Percentiles rank a stretch among this genome's conserved stretches.
These are phyloP conservation scores for Trypanosoma cruzi DNA, from an alignment of 208 protist species.

Conservation along the genomic window DNA sequence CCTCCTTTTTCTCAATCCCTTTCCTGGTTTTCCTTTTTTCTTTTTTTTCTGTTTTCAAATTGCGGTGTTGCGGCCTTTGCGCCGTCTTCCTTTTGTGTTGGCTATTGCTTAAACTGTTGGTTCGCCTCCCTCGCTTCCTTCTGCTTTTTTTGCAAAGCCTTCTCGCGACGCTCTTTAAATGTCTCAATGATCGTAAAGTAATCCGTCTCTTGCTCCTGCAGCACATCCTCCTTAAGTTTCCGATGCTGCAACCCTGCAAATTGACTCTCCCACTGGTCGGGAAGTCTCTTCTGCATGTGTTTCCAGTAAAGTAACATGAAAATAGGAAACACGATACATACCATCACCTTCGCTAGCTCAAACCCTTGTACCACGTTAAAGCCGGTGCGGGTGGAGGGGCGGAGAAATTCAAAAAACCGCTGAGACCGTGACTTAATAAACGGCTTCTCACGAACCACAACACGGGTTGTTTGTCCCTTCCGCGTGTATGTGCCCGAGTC, in stretches of 20 bases:
- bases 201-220: conserved; percentile 62
- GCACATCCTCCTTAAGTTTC: conserved; percentile 69
- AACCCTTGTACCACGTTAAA: conserved; percentile 67
- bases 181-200: conserved; percentile 87
- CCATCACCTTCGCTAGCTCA: conserved; percentile 80
- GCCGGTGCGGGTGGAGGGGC: conserved; percentile 59
- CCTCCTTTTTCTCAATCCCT: not conserved
- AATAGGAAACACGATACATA: conserved; percentile 74
- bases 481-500: conserved; percentile 70
- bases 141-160: conserved; percentile 68
- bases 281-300: conserved; percentile 63
- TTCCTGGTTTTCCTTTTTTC: too few species aligned
- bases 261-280: conserved; percentile 77
- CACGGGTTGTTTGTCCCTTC: conserved; percentile 48
- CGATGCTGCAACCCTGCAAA: conserved; percentile 79
- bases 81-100: not conserved
- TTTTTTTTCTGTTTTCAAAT: not conserved
- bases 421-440: conserved; percentile 75
- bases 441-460: conserved; percentile 82
- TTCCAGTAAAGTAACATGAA: conserved; percentile 88
- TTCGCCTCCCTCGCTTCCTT: conserved; percentile 30
- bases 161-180: conserved; percentile 73
- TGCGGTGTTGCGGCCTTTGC: conserved; percentile 1
- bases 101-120: not conserved
- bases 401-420: conserved; percentile 59